phyloP scores from a whole-genome alignment of 371 early-diverging fungal genomes.

The Actinomortierella ambigua region DNA sequence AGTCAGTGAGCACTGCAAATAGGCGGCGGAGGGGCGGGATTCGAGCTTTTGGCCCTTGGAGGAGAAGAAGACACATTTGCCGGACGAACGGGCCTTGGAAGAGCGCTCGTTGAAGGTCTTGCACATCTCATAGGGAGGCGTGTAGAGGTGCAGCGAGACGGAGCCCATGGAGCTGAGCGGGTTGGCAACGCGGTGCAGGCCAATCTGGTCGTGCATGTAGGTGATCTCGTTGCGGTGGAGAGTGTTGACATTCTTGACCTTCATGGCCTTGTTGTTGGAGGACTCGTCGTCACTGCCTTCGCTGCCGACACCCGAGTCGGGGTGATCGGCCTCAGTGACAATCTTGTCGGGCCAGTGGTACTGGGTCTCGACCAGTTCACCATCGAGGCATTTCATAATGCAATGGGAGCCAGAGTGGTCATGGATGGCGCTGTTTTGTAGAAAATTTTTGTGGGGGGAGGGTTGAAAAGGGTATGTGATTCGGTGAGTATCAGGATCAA shows the following conservation, averaged over 20 bases:
- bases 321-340: constrained; percentile 23
- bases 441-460: neutral
- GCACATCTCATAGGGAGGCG: constrained; percentile 88
- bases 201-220: constrained; percentile 91
- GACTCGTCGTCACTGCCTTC: constrained; percentile 34
- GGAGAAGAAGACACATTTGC: constrained; percentile 74
- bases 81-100: constrained; percentile 69
- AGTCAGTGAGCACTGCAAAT: constrained; percentile 43
- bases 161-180: constrained; percentile 62
- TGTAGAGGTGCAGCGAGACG: constrained; percentile 91
- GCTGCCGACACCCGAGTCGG: constrained; percentile 38
- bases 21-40: constrained; percentile 38
- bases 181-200: constrained; percentile 88
- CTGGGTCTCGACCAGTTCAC: constrained; percentile 79
- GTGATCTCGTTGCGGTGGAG: constrained; percentile 73
- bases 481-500: neutral
- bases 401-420: constrained; percentile 95
- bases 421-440: constrained; percentile 80
- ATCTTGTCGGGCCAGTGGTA: constrained; percentile 75
- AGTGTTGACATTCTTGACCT: constrained; percentile 50
- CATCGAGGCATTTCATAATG: constrained; percentile 91
- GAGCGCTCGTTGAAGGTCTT: constrained; percentile 84
- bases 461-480: constrained; percentile 8
- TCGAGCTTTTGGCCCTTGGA: constrained; percentile 53
- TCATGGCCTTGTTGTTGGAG: constrained; percentile 24